Percentiles rank a stretch among this genome's conserved stretches.
Evolutionary conservation across 148 eudicot species (phyloP).

Genomic region (Nyssa sinensis): DNA sequence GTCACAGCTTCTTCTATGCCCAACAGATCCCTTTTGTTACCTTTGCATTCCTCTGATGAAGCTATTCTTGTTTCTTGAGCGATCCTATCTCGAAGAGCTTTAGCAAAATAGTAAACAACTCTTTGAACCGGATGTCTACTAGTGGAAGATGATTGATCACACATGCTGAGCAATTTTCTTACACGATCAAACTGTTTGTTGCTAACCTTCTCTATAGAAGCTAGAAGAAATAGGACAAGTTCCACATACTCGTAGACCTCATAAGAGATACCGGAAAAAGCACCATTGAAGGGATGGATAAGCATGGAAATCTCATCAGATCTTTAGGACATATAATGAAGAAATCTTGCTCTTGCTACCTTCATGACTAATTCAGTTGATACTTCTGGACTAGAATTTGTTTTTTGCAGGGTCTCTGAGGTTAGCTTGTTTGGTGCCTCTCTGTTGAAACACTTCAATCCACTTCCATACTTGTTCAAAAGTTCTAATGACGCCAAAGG

Average conservation of each 20-base stretch:
- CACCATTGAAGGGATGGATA: neutral
- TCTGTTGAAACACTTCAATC: slow-evolving; percentile 13
- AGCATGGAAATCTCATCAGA: neutral
- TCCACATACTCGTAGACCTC: slow-evolving; percentile 5
- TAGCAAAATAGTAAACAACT: slow-evolving; percentile 12
- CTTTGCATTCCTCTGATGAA: neutral
- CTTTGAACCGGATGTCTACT: slow-evolving; percentile 12
- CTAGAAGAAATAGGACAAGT: slow-evolving; percentile 9
- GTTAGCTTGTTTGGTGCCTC: neutral
- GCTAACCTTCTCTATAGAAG: slow-evolving; percentile 12
- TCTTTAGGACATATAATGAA: neutral
- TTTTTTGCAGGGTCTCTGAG: neutral
- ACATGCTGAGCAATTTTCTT: slow-evolving; percentile 3
- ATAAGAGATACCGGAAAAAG: neutral
- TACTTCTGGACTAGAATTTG: neutral
- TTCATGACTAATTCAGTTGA: slow-evolving; percentile 4
- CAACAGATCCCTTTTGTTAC: neutral
- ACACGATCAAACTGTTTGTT: slow-evolving; percentile 4
- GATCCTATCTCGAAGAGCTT: slow-evolving; percentile 15
- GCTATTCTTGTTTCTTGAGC: slow-evolving; percentile 1
- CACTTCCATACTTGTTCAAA: slow-evolving; percentile 21
- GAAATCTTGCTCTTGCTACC: slow-evolving; percentile 2
- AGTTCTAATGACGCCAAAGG: slow-evolving; percentile 14
- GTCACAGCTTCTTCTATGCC: neutral
- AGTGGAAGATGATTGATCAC: neutral